Base-by-base conservation (phyloP, 176 grass and related monocot species). In the Chrysopogon serrulatus region DNA sequence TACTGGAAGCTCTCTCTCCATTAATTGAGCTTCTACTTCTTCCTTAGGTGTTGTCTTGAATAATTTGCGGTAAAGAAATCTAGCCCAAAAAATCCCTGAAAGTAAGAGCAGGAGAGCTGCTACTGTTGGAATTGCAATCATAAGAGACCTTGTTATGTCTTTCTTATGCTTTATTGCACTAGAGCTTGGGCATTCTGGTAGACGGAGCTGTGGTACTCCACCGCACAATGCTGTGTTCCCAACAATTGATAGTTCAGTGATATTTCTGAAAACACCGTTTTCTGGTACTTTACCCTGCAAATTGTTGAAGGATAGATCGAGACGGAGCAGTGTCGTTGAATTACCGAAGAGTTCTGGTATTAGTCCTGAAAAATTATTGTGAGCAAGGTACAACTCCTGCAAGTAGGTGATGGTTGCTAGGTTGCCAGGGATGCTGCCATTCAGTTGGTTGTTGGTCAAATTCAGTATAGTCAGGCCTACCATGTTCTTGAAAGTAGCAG, bases 301-400 rank as follows among this genome's bases (percentile, higher is more conserved):
- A 56, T 90, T 44, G 51, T 90, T 78, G 53, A 61, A 90, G 10
- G 78, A 86, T 43, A 82, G 53, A 63, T 90, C 76, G 6, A 90
- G 40, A 4, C 18, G 33, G 23, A 12, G 3, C 4, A 75, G 32
- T 7, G 66, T 19, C 10, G 31, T 62, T 74, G 35, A 40, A 23
- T 74, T 54, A 2, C 45, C 78, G 28, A 87, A 48, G 0, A 23
- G 7, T 34, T 30, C 71, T 81, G 87, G 12, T n/a, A 89, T 79
- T 18, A 30, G 28, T 21, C 86, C 86, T n/a, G n/a, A n/a, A n/a
- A n/a, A n/a, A n/a, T n/a, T n/a, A n/a, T n/a, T n/a, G n/a, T n/a
- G n/a, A n/a, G 28, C 82, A 68, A 85, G 73, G 53, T 85, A 68
- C 27, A 85, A 2, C 65, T 76, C 65, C 28, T 67, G 45, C 8